phyloP scores from a whole-genome alignment of 208 protist genomes.

The Crithidia bombi region DNA sequence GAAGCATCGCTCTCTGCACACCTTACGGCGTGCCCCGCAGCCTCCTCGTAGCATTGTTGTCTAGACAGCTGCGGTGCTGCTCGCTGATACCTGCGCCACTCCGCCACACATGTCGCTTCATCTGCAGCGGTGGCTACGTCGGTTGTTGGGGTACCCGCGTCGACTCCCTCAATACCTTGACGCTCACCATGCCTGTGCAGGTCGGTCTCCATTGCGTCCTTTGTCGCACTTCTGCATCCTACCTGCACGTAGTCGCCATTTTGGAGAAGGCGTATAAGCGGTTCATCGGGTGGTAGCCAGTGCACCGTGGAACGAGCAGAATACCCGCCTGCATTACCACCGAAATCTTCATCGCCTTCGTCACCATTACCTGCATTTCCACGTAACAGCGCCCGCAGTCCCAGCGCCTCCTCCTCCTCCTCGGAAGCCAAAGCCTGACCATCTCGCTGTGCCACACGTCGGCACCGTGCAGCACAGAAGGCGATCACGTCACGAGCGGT shows the following conservation, averaged over 20 bases:
- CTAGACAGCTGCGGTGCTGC: too few species aligned
- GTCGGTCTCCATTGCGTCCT: neutral
- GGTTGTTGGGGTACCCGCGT: too few species aligned
- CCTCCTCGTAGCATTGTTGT: neutral
- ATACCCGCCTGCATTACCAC: neutral
- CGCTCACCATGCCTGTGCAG: too few species aligned
- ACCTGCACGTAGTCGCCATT: constrained; percentile 15
- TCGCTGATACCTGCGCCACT: too few species aligned
- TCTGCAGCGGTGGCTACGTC: too few species aligned
- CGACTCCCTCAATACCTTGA: too few species aligned
- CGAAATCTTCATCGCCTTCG: neutral
- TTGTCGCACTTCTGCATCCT: neutral
- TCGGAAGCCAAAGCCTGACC: neutral
- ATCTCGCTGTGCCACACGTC: neutral
- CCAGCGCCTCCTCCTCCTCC: neutral
- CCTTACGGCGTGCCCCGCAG: neutral
- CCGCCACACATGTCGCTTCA: too few species aligned
- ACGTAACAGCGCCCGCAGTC: neutral
- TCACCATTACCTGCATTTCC: neutral
- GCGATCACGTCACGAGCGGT: constrained; percentile 11
- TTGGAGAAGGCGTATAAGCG: neutral
- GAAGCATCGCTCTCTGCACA: neutral
- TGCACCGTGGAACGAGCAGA: neutral
- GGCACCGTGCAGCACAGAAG: constrained; percentile 1
- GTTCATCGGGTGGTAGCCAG: constrained; percentile 5